Evolutionary conservation across 1,139 yeast genomes (phyloP), one percentile per base, ranked within the genome.

Genomic region (Nakaseomyces sp.): DNA sequence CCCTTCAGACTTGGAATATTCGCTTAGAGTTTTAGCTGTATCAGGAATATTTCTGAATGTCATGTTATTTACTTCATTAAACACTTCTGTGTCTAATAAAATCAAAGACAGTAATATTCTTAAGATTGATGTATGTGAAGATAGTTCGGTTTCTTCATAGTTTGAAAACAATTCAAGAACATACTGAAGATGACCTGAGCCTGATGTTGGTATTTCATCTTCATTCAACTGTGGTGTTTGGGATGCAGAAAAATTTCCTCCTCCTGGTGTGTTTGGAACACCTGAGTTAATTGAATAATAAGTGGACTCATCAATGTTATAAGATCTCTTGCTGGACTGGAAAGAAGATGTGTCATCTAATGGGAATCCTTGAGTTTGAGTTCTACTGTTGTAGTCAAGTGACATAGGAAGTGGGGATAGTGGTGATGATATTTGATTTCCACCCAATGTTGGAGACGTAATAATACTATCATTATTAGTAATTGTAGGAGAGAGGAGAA

Each of bases 41-140:
- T 56, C 56, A 10, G 57, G 52, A 5, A 59, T 46, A 36, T 54
- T 47, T 47, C 48, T 56, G 39, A 59, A 57, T 3, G 57, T 41
- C 5, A 49, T 50, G 4, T 41, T 26, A 46, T 57, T 58, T 33
- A 60, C 36, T 24, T 59, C 62, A 12, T 47, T 43, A 36, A 58
- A 56, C 2, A 52, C 51, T 7, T 52, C 55, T 2, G 53, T 48
- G 42, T 58, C 64, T 10, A 61, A 43, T 41, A 61, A 44, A 4
- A 55, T 43, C 38, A 60, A 43, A 7, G 53, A 49, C 3, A 52
- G 41, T 20, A 58, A 43, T 44, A 61, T 59, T 26, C 56, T 48
- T 17, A 61, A 41, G 1, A 58, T 50, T 3, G 61, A 46, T 2
- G 54, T 49, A 40, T 57, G 53, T 1, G 63, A 53, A 28, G 54